Evolutionary conservation across 345 rosid genomes (phyloP), one percentile per base, ranked within the genome.

Genomic region (Capsella bursapastoris): DNA sequence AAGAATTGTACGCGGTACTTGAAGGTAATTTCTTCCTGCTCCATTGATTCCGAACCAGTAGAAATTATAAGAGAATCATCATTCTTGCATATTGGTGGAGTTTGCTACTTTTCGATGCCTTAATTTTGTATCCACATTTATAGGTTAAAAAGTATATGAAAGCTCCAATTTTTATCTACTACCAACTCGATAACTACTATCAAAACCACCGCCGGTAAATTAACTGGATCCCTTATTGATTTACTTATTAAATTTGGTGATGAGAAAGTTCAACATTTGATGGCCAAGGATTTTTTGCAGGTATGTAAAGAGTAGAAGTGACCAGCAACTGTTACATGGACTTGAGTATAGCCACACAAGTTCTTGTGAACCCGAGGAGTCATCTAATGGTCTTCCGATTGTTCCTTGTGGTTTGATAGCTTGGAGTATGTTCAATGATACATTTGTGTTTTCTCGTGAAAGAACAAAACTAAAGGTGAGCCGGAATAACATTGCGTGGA

Each of bases 381-480:
- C 64, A 66, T 66, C 78, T 59, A 82, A 89, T 72, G 88, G 84
- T 64, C 82, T 73, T 15, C 91, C 90, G 4, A 80, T 91, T 59
- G 84, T 89, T 67, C 97, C 95, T 67, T 91, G 97, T 66, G 97
- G 97, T 73, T 76, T 91, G 70, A 79, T 87, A 51, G 89, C 97
- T 10, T 91, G 97, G 97, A 89, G 97, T 85, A 83, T 91, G 78
- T 91, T 91, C 83, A 91, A 91, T 59, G 97, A 91, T 69, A 86
- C 95, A 14, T 91, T 84, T 51, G 69, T 66, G 45, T 85, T 91
- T 81, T 59, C 72, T 70, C 92, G 86, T 50, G 82, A 81, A 34
- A 74, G 60, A 14, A 40, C 18, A 7, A 74, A 87, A 72, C 62
- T 91, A 72, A 74, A 51, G 51, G 81, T 89, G 66, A 85, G 75